Evolutionary conservation across 305 asterid species (phyloP), one percentile per base, ranked within the genome.

Genomic region (Fraxinus albicans): DNA sequence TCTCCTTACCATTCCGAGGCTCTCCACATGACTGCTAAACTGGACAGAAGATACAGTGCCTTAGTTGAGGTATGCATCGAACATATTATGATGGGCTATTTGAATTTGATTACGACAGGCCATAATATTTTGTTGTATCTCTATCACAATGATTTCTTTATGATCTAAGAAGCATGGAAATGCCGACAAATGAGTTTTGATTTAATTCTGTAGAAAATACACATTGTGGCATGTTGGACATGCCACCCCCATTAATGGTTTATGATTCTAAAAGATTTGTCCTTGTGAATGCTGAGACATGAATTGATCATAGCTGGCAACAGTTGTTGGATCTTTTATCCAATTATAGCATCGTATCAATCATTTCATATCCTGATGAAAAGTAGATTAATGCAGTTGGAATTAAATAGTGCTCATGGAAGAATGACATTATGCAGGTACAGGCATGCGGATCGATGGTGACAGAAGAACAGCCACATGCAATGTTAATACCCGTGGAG

Each of bases 391-490:
- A 33, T 33, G 35, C 35, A 3, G 35, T 33, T 33, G 35, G 35
- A 33, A 33, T 53, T 13, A 53, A 4, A 17, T 63, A 9, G 1
- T 44, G 65, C 77, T 79, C 50, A 82, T 53, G 70, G 76, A 29
- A 74, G 77, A n/a, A 50, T 50, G 83, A 25, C 17, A 25, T 42
- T 73, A 44, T 76, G 79, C 91, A 93, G 97, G 97, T 93, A 23
- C 93, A 90, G 65, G 88, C 92, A 15, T 93, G 97, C 53, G 97
- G 97, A 82, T 93, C 97, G 67, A 90, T 93, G 93, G 97, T 93
- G 84, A 93, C 97, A 2, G 97, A 92, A 84, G 97, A 93, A 87
- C 97, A 93, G 81, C 97, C 97, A 29, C 95, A 91, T 77, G 97
- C 95, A 44, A 93, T 93, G 97, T 77, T 93, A 82, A 87, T 90